Evolutionary conservation across 2,329 filamentous ascomycete genomes (phyloP), one percentile per base, ranked within the genome.

Genomic region (Nannizziopsis arthrosporioides): DNA sequence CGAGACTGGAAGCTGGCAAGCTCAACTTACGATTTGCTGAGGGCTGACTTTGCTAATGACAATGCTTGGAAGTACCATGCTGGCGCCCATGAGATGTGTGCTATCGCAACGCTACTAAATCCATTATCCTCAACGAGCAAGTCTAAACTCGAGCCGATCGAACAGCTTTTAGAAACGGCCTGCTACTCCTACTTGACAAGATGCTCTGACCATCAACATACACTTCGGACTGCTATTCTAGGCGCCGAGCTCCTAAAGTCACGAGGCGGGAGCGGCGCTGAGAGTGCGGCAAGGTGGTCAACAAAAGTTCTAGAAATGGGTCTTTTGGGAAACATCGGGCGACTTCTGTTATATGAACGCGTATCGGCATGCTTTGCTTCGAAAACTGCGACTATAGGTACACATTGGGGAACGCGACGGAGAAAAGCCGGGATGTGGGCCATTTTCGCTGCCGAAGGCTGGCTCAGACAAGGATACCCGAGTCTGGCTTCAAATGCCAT

Each of bases 51-150:
- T 64, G 82, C 80, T 60, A 92, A 92, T 61, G 89, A 95, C 63
- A 96, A 96, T 65, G 93, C 92, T 1, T 98, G 92, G 92, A 86
- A 80, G 57, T 85, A 96, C 60, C 87, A 95, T 62, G 92, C 92
- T 0, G 90, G 85, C 2, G 84, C 85, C 1, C 90, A 94, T 63
- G 92, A 98, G 70, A 96, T 98, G 90, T 83, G 85, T 27, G 89
- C 86, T 4, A 70, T 95, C 10, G 86, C 85, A 58, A 78, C 86
- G 36, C 76, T 98, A 31, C 75, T 98, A 51, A 81, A 83, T 58
- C 81, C 85, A 0, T 78, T 84, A 51, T 75, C 76, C 12, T 71
- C 84, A 53, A 81, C 80, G 1, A 80, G 83, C 11, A 94, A 89
- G 62, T 79, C 78, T 22, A 81, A 90, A 52, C 72, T 82, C 1